phyloP scores from a whole-genome alignment of 1,139 yeast genomes.

The Hemisphaericaspora subhashii region DNA sequence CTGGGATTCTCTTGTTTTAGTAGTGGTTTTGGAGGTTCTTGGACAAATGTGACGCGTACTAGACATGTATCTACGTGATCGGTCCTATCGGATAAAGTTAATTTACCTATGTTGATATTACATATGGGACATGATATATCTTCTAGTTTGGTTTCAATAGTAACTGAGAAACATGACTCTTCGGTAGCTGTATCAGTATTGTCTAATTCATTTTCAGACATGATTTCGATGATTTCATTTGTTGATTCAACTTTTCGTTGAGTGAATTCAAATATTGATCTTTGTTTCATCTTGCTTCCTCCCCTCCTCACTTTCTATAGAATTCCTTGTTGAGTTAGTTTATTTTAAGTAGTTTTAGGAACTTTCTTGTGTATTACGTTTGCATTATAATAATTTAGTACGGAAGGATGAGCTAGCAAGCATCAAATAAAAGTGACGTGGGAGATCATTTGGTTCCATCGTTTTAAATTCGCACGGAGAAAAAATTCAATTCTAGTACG shows the following conservation, averaged over 20 bases:
- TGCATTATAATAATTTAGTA: too few species aligned
- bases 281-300: constrained; percentile 4
- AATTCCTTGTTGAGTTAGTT: neutral
- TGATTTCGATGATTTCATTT: constrained; percentile 10
- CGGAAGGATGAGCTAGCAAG: too few species aligned
- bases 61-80: constrained; percentile 63
- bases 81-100: constrained; percentile 40
- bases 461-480: neutral
- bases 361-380: too few species aligned
- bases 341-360: too few species aligned
- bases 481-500: too few species aligned
- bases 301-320: neutral
- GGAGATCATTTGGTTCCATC: too few species aligned
- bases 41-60: constrained; percentile 15
- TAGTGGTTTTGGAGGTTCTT: constrained; percentile 7
- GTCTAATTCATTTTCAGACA: constrained; percentile 10
- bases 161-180: too few species aligned
- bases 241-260: constrained; percentile 4
- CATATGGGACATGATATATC: constrained; percentile 22
- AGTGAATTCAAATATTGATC: constrained; percentile 17
- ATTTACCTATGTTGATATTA: constrained; percentile 11
- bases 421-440: too few species aligned
- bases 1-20: too few species aligned
- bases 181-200: too few species aligned
- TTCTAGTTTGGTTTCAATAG: constrained; percentile 8